Evolutionary conservation across 352 stramenopile species (phyloP), one percentile per base, ranked within the genome.

Genomic region (Thalassiosira mediterranea): DNA sequence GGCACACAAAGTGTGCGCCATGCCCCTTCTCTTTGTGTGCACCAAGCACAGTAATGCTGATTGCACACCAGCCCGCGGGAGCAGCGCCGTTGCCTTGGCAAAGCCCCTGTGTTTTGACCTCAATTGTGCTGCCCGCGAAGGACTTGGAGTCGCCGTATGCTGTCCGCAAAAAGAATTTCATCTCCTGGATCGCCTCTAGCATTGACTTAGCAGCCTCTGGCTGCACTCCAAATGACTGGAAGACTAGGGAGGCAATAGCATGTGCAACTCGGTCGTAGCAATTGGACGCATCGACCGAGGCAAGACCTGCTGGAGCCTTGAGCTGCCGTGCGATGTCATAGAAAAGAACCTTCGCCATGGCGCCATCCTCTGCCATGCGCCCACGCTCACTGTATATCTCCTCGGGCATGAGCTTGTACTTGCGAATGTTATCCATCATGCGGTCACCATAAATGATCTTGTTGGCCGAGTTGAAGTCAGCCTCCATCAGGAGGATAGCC

Each of bases 401-500:
- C 3, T 58, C 32, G 15, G 49, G 61, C 3, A 79, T 62, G 10
- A 49, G 3, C 0, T n/a, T 26, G 0, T 51, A 10, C 13, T 61
- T 23, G 0, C 19, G 1, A 0, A 51, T 51, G 2, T 51, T 4
- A 0, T 53, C 13, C 52, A 73, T 68, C 52, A 68, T 64, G 0
- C 31, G 25, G 11, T 29, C 37, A 2, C 23, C 52, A 25, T 64
- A 73, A 2, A 73, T 32, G 1, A 68, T 11, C 23, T 73, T 73
- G 40, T 65, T 73, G 4, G 4, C 8, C 46, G 64, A 76, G 38
- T 76, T 76, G 49, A 76, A 76, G 31, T 76, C 66, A 23, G 56
- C 66, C 37, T 76, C 66, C 19, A 76, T 59, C 10, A 76, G 40
- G 17, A 26, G n/a, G n/a, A 76, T 76, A 17, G 66, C 66, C 3